These are phyloP conservation scores for Gautieria morchelliformis DNA, from an alignment of 768 basidiomycete genomes.

Conservation along the genomic window DNA sequence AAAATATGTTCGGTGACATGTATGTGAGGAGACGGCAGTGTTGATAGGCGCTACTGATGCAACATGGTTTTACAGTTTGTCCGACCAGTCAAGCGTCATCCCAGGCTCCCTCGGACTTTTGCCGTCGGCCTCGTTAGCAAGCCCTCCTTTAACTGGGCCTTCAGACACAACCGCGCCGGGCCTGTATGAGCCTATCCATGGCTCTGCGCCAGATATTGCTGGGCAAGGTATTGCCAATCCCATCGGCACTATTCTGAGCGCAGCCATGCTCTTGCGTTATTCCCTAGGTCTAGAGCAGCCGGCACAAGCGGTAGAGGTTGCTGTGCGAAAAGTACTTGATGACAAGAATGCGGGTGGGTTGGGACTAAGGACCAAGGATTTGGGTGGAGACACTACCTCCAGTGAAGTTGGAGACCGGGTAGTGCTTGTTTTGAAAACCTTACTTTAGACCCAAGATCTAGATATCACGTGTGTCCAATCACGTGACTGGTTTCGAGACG, in stretches of 20 bases:
- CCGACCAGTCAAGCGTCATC: constrained; percentile 94
- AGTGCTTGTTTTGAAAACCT: constrained; percentile 55
- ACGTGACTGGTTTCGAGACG: constrained; percentile 3
- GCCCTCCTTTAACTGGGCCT: constrained; percentile 56
- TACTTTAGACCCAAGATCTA: constrained; percentile 28
- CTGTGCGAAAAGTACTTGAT: constrained; percentile 88
- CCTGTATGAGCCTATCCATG: constrained; percentile 96
- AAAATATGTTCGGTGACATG: constrained; percentile 98
- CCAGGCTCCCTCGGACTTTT: constrained; percentile 94
- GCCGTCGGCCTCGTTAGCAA: constrained; percentile 93
- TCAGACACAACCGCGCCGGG: constrained; percentile 63
- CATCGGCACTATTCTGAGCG: constrained; percentile 89
- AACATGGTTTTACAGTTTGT: constrained; percentile 47
- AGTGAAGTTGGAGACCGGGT: constrained; percentile 77
- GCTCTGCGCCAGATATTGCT: constrained; percentile 93
- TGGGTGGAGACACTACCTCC: constrained; percentile 73
- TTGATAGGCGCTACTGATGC: constrained; percentile 5
- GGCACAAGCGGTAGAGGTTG: constrained; percentile 77
- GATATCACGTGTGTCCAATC: not conserved
- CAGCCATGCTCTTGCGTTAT: constrained; percentile 88
- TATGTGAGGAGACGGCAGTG: constrained; percentile 31
- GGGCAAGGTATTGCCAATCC: constrained; percentile 91
- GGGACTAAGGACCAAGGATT: constrained; percentile 76
- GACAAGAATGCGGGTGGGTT: constrained; percentile 54
- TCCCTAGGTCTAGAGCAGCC: constrained; percentile 83